Evolutionary conservation across 2,329 filamentous ascomycete genomes (phyloP).

Genomic region (Penicillium vulpinum): DNA sequence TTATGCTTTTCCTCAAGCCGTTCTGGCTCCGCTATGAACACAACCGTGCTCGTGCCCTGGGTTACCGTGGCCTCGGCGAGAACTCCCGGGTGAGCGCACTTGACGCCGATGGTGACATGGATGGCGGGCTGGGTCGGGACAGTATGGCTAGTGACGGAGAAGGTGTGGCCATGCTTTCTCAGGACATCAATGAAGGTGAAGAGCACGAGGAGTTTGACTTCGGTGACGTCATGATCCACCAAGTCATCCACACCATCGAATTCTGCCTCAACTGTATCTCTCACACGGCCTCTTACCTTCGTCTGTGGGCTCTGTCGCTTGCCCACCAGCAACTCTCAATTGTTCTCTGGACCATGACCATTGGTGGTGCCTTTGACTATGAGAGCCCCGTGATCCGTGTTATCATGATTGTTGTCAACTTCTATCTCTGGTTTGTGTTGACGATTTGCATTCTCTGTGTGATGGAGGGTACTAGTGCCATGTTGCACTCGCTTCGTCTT

Average conservation of each 20-base stretch:
- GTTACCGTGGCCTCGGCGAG: slow-evolving; percentile 92
- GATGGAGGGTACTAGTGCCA: slow-evolving; percentile 95
- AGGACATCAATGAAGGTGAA: slow-evolving; percentile 72
- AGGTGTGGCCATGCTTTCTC: slow-evolving; percentile 82
- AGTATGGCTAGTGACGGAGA: slow-evolving; percentile 76
- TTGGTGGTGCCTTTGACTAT: slow-evolving; percentile 71
- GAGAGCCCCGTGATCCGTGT: slow-evolving; percentile 66
- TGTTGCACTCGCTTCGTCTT: slow-evolving; percentile 87
- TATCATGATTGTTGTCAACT: slow-evolving; percentile 76
- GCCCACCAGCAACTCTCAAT: slow-evolving; percentile 97
- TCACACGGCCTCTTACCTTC: slow-evolving; percentile 96
- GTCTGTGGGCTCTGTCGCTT: slow-evolving; percentile 95
- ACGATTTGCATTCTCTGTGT: slow-evolving; percentile 78
- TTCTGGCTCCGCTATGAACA: slow-evolving; percentile 93
- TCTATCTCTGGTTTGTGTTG: slow-evolving; percentile 87
- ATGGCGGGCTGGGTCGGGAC: slow-evolving; percentile 62
- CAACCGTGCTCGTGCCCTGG: slow-evolving; percentile 80
- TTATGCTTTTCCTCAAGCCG: slow-evolving; percentile 91
- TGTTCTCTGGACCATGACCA: slow-evolving; percentile 95
- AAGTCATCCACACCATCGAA: slow-evolving; percentile 98
- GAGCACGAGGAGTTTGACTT: slow-evolving; percentile 98
- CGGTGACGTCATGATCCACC: slow-evolving; percentile 96
- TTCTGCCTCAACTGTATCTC: slow-evolving; percentile 99
- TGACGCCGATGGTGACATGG: slow-evolving; percentile 79
- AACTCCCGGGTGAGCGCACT: slow-evolving; percentile 82